Conservation (phyloP, 2,329 filamentous ascomycete species). For the Aschersonia sp. region DNA sequence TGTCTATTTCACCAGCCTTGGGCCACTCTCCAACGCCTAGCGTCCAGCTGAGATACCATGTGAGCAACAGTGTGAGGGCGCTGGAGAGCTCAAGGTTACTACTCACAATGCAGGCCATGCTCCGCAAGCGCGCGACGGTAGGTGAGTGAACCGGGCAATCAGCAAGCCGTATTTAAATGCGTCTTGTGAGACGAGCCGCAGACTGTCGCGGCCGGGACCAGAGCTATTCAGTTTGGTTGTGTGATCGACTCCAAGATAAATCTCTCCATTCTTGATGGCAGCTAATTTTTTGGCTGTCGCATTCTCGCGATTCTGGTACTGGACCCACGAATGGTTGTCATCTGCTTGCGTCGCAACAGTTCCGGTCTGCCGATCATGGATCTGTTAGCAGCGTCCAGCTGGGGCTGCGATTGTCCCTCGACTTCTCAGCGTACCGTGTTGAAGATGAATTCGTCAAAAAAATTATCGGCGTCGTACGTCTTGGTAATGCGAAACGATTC, state of each 20-base stretch:
- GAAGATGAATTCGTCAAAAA: conserved; percentile 29
- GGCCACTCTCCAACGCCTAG: conserved; percentile 37
- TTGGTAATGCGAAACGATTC: conserved; percentile 11
- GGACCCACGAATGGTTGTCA: conserved; percentile 24
- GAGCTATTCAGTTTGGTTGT: conserved; percentile 3
- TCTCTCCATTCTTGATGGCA: conserved; percentile 11
- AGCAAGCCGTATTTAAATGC: conserved; percentile 50
- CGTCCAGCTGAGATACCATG: conserved; percentile 21
- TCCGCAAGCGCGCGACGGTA: conserved; percentile 51
- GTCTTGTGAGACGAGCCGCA: conserved; percentile 49
- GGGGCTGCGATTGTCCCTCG: too few species aligned
- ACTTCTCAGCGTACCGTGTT: conserved; percentile 1
- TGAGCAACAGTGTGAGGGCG: background rate
- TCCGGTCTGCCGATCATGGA: conserved; percentile 4
- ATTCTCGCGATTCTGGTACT: conserved; percentile 26
- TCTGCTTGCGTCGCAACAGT: conserved; percentile 8
- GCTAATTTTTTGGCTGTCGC: conserved; percentile 14
- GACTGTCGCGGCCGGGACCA: conserved; percentile 31
- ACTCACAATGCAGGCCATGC: conserved; percentile 52
- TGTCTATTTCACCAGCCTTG: conserved; percentile 45
- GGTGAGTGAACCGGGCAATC: conserved; percentile 30
- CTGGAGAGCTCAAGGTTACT: background rate
- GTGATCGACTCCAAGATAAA: conserved; percentile 22
- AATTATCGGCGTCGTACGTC: conserved; percentile 17
- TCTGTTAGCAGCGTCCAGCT: conserved; percentile 2